Conservation (phyloP, 495 filamentous ascomycete genomes). For the Penicillium simplicissimum region DNA sequence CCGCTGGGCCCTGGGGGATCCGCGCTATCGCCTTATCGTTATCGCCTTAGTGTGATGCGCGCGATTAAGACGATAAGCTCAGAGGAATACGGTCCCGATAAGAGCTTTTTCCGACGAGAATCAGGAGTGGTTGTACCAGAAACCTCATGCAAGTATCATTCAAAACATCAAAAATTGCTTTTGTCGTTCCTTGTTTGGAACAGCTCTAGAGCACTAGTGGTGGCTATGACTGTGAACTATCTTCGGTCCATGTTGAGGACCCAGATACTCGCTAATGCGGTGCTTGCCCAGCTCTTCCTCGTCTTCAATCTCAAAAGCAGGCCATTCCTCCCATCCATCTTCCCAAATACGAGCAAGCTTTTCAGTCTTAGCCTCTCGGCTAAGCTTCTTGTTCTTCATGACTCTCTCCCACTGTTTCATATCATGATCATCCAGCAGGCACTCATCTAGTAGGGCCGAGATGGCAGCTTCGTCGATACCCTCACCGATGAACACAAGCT, state of each 20-base stretch:
- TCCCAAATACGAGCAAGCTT: conserved; percentile 48
- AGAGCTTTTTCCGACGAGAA: neutral
- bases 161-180: neutral
- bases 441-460: conserved; percentile 46
- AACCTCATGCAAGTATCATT: neutral
- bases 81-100: neutral
- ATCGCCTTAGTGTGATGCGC: neutral
- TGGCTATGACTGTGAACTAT: conserved; percentile 32
- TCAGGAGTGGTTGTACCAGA: neutral
- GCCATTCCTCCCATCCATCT: conserved; percentile 60
- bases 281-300: conserved; percentile 38
- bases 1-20: neutral
- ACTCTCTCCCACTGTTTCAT: conserved; percentile 52
- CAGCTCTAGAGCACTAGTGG: neutral
- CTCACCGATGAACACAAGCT: conserved; percentile 61
- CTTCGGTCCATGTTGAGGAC: conserved; percentile 46
- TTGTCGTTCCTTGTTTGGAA: neutral
- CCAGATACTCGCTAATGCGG: conserved; percentile 33
- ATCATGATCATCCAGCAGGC: conserved; percentile 51
- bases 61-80: neutral
- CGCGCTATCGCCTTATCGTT: conserved; percentile 16
- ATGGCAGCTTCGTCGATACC: conserved; percentile 47
- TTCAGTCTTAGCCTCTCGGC: conserved; percentile 33
- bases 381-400: conserved; percentile 43
- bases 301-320: conserved; percentile 36